These are phyloP conservation scores for Magnaporthales sp. DNA, from an alignment of 2,329 filamentous ascomycete species.

Conservation along the genomic window DNA sequence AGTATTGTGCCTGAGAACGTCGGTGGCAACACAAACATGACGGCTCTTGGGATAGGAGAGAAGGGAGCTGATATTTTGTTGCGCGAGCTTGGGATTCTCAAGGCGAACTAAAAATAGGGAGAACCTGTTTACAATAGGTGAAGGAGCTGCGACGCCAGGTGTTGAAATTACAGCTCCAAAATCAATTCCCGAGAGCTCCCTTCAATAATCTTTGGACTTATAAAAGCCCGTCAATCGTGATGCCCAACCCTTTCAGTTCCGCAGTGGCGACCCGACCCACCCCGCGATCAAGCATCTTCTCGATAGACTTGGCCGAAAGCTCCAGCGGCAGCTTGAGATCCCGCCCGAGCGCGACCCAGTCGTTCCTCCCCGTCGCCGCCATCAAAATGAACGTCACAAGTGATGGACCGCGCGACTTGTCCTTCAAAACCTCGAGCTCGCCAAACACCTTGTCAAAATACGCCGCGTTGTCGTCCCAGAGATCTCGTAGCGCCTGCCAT, in stretches of 20 bases:
- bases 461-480: background rate
- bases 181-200: background rate
- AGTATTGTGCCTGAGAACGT: slow-evolving; percentile 26
- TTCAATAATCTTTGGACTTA: background rate
- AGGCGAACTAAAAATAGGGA: background rate
- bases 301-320: background rate
- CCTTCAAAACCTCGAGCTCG: background rate
- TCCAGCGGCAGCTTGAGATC: background rate
- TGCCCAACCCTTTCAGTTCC: background rate
- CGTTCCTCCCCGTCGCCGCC: background rate
- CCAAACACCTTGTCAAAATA: background rate
- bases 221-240: background rate
- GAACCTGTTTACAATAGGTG: no score
- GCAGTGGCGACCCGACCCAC: background rate
- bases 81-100: background rate
- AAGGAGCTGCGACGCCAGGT: background rate
- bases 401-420: background rate
- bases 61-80: slow-evolving; percentile 31
- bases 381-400: background rate
- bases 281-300: background rate
- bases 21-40: slow-evolving; percentile 36
- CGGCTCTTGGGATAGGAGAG: slow-evolving; percentile 39
- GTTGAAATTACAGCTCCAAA: background rate
- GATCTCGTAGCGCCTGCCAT: background rate
- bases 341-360: background rate